A percentile compares a stretch with the other conserved stretches of the same genome.
phyloP scores from a whole-genome alignment of 2,329 filamentous ascomycete genomes.

The Penicillium sp. region DNA sequence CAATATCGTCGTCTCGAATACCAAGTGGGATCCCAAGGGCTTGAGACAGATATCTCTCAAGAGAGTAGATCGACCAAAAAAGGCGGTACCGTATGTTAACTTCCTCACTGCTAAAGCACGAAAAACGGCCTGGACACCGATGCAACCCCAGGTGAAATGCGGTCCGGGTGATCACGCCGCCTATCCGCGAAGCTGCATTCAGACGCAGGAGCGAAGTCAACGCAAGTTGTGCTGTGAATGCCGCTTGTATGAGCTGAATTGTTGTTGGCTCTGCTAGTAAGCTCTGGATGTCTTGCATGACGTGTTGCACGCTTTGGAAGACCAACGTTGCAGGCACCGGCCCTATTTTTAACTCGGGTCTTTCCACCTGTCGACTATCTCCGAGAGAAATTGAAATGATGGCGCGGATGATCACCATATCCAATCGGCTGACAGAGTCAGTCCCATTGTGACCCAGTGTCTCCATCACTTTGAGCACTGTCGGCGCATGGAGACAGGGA shows the following conservation, averaged over 20 bases:
- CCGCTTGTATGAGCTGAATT: constrained; percentile 50
- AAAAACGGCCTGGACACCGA: constrained; percentile 54
- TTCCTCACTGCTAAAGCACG: constrained; percentile 50
- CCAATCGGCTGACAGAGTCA: constrained; percentile 31
- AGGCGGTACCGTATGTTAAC: constrained; percentile 51
- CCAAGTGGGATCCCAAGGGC: constrained; percentile 56
- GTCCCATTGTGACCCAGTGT: constrained; percentile 37
- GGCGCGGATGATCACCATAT: constrained; percentile 48
- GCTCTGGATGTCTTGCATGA: constrained; percentile 50
- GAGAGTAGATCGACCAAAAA: constrained; percentile 57
- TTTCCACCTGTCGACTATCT: constrained; percentile 48
- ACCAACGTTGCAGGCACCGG: constrained; percentile 47
- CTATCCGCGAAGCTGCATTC: constrained; percentile 56
- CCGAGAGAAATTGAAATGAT: constrained; percentile 55
- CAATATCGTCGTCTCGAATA: constrained; percentile 57
- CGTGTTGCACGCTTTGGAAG: constrained; percentile 51
- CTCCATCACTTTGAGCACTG: constrained; percentile 50
- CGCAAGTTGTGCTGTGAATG: constrained; percentile 54
- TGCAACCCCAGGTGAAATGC: constrained; percentile 59
- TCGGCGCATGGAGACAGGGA: constrained; percentile 56
- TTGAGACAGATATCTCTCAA: constrained; percentile 57
- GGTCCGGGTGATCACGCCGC: constrained; percentile 55
- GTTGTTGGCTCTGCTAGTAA: constrained; percentile 50
- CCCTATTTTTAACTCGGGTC: constrained; percentile 6
- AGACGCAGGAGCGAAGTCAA: constrained; percentile 56